Percentiles rank a stretch among this genome's conserved stretches.
Conservation (phyloP, 2,329 filamentous ascomycete genomes). For the Trichoderma harzianum region DNA sequence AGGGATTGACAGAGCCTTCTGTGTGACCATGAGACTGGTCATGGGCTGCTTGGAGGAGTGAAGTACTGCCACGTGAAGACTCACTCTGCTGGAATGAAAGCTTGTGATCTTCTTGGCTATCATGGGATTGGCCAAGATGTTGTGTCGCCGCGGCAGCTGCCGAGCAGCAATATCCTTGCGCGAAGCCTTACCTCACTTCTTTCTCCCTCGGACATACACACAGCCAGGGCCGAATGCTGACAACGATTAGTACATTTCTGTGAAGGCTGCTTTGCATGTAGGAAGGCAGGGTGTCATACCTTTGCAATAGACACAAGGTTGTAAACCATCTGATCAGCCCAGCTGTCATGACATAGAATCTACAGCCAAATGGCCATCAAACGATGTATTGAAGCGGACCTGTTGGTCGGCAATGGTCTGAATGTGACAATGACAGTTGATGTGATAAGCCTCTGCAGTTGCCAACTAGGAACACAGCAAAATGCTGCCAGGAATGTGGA, state of each 20-base stretch:
- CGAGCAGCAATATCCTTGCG: slow-evolving; percentile 77
- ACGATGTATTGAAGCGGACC: background rate
- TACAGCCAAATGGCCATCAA: background rate
- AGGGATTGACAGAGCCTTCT: slow-evolving; percentile 12
- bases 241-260: slow-evolving; percentile 18
- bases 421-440: background rate
- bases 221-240: slow-evolving; percentile 82
- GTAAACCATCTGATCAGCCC: slow-evolving; percentile 65
- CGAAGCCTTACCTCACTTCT: slow-evolving; percentile 92
- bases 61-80: background rate
- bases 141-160: slow-evolving; percentile 42
- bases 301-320: slow-evolving; percentile 87
- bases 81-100: slow-evolving; percentile 7
- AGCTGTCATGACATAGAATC: background rate
- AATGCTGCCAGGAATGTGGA: background rate
- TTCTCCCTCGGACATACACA: slow-evolving; percentile 87
- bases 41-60: background rate
- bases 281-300: slow-evolving; percentile 50
- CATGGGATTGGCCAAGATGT: slow-evolving; percentile 27
- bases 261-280: background rate
- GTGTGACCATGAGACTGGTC: background rate
- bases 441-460: background rate
- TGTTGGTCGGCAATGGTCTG: background rate
- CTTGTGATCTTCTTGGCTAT: slow-evolving; percentile 1
- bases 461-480: background rate